Evolutionary conservation across 1,284 basidiomycete species (phyloP).

Genomic region (Apiotrichum siamense): DNA sequence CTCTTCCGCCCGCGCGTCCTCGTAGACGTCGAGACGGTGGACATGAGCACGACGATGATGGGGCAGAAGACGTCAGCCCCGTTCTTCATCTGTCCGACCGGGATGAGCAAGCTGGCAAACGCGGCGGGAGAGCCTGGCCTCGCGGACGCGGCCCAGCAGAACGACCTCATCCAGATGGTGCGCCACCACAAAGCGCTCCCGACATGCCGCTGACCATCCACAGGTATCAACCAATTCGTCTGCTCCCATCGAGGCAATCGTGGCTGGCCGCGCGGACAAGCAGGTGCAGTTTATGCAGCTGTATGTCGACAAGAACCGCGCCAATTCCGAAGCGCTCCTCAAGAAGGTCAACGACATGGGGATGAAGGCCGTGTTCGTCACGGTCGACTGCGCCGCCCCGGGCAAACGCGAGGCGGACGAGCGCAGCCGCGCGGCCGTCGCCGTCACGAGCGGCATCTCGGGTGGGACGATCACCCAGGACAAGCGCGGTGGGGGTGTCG

Average conservation of each 20-base stretch:
- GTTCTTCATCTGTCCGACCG: conserved; percentile 47
- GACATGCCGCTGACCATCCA: background rate
- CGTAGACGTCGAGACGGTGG: conserved; percentile 39
- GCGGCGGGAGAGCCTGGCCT: conserved; percentile 42
- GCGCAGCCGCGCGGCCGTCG: conserved; percentile 40
- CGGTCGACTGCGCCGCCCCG: conserved; percentile 46
- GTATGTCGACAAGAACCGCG: conserved; percentile 44
- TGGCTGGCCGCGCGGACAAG: conserved; percentile 22
- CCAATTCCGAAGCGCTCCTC: conserved; percentile 41
- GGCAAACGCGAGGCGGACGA: conserved; percentile 49
- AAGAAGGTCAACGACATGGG: conserved; percentile 34
- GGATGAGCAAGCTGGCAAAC: conserved; percentile 46
- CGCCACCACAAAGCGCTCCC: background rate
- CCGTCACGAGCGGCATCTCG: conserved; percentile 41
- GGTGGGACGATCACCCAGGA: conserved; percentile 43
- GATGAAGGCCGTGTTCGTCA: conserved; percentile 47
- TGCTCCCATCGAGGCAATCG: conserved; percentile 40
- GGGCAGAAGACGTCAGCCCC: conserved; percentile 39
- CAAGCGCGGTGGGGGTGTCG: conserved; percentile 46
- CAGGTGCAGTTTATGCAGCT: conserved; percentile 49
- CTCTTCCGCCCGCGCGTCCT: conserved; percentile 46
- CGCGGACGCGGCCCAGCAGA: conserved; percentile 39
- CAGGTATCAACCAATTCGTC: conserved; percentile 47
- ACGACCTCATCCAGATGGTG: conserved; percentile 46
- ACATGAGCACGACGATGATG: conserved; percentile 39